Base-by-base conservation (phyloP, 2,329 filamentous ascomycete genomes). In the Pseudogymnoascus sp. region DNA sequence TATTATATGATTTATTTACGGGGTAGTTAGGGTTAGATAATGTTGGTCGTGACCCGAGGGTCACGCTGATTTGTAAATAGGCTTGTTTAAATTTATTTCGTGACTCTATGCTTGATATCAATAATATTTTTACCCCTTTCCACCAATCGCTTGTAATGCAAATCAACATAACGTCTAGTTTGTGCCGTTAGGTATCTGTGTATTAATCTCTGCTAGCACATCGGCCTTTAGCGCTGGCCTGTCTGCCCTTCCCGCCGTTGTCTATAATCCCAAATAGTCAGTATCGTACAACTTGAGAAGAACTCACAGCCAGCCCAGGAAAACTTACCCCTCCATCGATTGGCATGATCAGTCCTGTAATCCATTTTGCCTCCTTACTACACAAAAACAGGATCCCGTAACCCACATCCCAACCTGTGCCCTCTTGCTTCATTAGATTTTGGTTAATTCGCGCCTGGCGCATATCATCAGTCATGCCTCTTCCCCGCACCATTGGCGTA, bases 351-450 rank as follows among this genome's bases (percentile, higher is more conserved):
- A 78, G 72, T 1, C 79, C 79, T 0, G 81, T 80, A 34, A 82
- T 79, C 81, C 81, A 84, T 64, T 80, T 73, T 0, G 80, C 78
- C 70, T 83, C 77, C 64, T 80, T 77, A 10, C 79, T 77, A 4
- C 79, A 80, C n/a, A 84, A 72, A 66, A 82, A 84, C 0, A 77
- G 73, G 0, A 83, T 78, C 2, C 80, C 79, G 40, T 77, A 77
- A 5, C 77, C 81, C 56, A 78, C 77, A 67, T 84, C 82, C 81
- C 81, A 83, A 1, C 76, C 81, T 64, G 75, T 83, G 0, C 82
- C 82, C 66, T 84, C 82, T 1, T 78, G 82, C 36, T 78, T 78
- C 79, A 84, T 82, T 0, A 82, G 81, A 1, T 81, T 84, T 65
- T 82, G 38, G 11, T 66, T 71, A 21, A 72, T 77, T 12, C 79